Conservation (phyloP, 495 filamentous ascomycete genomes). For the Paragyromitra xinjiangensis region DNA sequence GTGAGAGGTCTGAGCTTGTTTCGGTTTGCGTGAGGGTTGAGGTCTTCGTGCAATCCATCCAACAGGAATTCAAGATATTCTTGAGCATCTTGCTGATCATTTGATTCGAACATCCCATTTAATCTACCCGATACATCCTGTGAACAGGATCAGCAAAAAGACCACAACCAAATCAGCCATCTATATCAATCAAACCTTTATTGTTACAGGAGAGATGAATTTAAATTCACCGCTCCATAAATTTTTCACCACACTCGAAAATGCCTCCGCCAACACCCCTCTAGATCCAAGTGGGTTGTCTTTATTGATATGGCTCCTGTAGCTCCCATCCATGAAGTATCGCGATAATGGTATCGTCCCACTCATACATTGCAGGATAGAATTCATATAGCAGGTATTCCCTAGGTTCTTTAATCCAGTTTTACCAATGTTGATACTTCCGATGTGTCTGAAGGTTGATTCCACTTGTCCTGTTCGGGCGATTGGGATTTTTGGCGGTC, state of each 20-base stretch:
- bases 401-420: slow-evolving; percentile 84
- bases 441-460: slow-evolving; percentile 48
- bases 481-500: slow-evolving; percentile 52
- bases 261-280: slow-evolving; percentile 79
- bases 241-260: slow-evolving; percentile 77
- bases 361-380: slow-evolving; percentile 81
- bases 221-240: slow-evolving; percentile 72
- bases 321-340: slow-evolving; percentile 70
- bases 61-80: slow-evolving; percentile 80
- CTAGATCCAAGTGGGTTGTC: slow-evolving; percentile 74
- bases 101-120: slow-evolving; percentile 60
- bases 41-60: slow-evolving; percentile 76
- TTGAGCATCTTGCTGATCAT: slow-evolving; percentile 78
- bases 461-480: slow-evolving; percentile 26
- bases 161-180: slow-evolving; percentile 36
- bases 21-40: slow-evolving; percentile 72
- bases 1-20: slow-evolving; percentile 69
- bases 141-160: slow-evolving; percentile 56
- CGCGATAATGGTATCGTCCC: slow-evolving; percentile 75
- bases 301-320: slow-evolving; percentile 62
- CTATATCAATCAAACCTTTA: slow-evolving; percentile 65
- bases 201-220: slow-evolving; percentile 67
- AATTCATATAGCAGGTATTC: slow-evolving; percentile 91
- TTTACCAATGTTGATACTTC: slow-evolving; percentile 53
- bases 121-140: slow-evolving; percentile 57